Evolutionary conservation across 305 asterid species (phyloP), one percentile per base, ranked within the genome.

Genomic region (Fraxinus xanthoxyloides): DNA sequence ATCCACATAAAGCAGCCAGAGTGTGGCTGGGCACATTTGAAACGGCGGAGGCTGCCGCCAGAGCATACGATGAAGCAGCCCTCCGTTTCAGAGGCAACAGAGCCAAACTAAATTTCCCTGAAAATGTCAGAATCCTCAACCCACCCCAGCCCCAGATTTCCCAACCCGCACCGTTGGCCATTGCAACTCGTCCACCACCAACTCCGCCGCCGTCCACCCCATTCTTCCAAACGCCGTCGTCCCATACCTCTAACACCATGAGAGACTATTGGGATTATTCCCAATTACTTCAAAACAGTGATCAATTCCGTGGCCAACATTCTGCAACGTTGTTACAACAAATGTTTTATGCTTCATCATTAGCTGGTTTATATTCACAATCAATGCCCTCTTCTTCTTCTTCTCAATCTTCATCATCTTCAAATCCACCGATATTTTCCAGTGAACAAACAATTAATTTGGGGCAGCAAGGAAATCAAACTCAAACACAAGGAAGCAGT

Each of bases 1-100:
- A 95, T 72, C 99, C 99, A 2, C 97, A 95, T 67, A 95, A 91
- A 82, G 98, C 98, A n/a, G 95, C 98, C 2, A 84, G 99, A 38
- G 99, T 95, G 15, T 95, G 99, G 99, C 85, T 95, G 36, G 99
- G 99, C 32, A 95, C 99, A 63, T 95, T 94, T 67, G 99, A 95
- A 35, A 95, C 98, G 2, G 98, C 98, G 2, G 99, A 95, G 54
- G 96, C 92, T 7, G 99, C 99, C 13, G 99, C 99, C 82, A 78
- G 90, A 84, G 99, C 99, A 48, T 95, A 95, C 85, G 99, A 95
- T 76, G 98, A 93, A 70, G 99, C 99, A 7, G 99, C 99, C 74
- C 87, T 95, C 3, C 90, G 97, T 0, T 95, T 94, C 89, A 82
- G 99, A 34, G 99, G 99, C 59, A 93, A 89, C 85, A 92, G 97